A percentile compares a stretch with the other conserved stretches of the same genome.
phyloP scores from a whole-genome alignment of 2,329 filamentous ascomycete genomes.

The Colletotrichum navitas region DNA sequence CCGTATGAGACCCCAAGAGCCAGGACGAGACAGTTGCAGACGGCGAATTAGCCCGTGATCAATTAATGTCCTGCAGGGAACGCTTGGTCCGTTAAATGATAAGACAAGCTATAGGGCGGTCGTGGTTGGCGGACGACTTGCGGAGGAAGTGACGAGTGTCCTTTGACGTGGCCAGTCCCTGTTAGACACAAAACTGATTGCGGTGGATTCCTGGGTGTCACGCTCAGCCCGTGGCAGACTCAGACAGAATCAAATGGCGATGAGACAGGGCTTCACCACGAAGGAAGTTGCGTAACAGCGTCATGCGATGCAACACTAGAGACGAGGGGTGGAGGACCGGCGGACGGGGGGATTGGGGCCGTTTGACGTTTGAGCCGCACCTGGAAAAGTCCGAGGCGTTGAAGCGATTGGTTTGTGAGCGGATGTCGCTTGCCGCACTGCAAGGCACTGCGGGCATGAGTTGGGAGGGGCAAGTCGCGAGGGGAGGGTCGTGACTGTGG shows the following conservation, averaged over 20 bases:
- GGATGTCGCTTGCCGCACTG: not conserved
- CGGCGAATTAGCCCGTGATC: conserved; percentile 22
- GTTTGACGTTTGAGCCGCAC: conserved; percentile 34
- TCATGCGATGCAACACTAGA: conserved; percentile 22
- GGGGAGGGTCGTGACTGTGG: not conserved
- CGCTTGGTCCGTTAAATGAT: conserved; percentile 16
- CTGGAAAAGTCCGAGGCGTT: conserved; percentile 36
- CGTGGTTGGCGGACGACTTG: conserved; percentile 2
- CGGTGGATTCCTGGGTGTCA: conserved; percentile 28
- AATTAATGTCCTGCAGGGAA: conserved; percentile 31
- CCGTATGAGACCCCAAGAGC: conserved; percentile 35
- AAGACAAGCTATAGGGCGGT: not conserved
- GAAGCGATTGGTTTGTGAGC: conserved; percentile 23
- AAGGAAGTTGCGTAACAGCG: conserved; percentile 6
- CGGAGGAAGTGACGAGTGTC: conserved; percentile 24
- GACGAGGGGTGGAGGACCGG: not conserved
- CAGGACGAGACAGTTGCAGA: conserved; percentile 36
- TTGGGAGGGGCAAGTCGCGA: not conserved
- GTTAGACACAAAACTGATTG: conserved; percentile 35
- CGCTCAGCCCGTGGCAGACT: conserved; percentile 30
- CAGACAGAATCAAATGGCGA: conserved; percentile 35
- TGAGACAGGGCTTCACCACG: conserved; percentile 20
- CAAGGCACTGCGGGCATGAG: not conserved
- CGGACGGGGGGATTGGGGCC: conserved; percentile 11
- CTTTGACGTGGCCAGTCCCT: conserved; percentile 29